Evolutionary conservation across 441 rosid species (phyloP).

Genomic region (Aquilaria agallochum): DNA sequence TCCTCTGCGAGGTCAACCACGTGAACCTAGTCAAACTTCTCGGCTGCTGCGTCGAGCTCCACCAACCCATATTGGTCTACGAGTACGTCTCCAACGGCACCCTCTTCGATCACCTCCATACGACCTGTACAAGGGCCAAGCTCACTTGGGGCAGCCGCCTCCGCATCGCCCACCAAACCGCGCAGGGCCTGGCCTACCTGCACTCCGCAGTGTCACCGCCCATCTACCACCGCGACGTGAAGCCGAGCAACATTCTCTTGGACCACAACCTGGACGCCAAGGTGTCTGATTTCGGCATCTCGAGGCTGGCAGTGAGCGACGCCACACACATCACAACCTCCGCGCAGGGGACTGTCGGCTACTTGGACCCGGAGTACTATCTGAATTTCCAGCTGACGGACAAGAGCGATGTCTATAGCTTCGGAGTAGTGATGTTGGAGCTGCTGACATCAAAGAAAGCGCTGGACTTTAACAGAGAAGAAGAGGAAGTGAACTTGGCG

Average conservation of each 20-base stretch:
- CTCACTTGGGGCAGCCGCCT: conserved; percentile 45
- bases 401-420: conserved; percentile 38
- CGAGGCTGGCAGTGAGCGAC: conserved; percentile 35
- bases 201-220: conserved; percentile 60
- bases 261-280: conserved; percentile 47
- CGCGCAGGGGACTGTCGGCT: conserved; percentile 34
- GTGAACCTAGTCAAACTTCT: conserved; percentile 38
- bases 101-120: conserved; percentile 47
- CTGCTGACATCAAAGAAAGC: conserved; percentile 30
- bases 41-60: conserved; percentile 41
- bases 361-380: conserved; percentile 36
- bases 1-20: conserved; percentile 67
- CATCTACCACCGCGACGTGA: conserved; percentile 59
- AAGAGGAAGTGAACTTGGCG: too few species aligned
- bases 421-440: conserved; percentile 33
- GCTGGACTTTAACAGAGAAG: conserved; percentile 16
- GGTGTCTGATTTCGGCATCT: conserved; percentile 61
- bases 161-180: conserved; percentile 44
- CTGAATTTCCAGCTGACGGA: conserved; percentile 29
- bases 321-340: conserved; percentile 30
- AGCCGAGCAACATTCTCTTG: conserved; percentile 60
- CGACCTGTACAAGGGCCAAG: conserved; percentile 17
- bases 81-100: conserved; percentile 55
- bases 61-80: conserved; percentile 50
- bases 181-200: conserved; percentile 59